Base-by-base conservation (phyloP, 2,329 filamentous ascomycete genomes). In the Exophiala dermatitidis region DNA sequence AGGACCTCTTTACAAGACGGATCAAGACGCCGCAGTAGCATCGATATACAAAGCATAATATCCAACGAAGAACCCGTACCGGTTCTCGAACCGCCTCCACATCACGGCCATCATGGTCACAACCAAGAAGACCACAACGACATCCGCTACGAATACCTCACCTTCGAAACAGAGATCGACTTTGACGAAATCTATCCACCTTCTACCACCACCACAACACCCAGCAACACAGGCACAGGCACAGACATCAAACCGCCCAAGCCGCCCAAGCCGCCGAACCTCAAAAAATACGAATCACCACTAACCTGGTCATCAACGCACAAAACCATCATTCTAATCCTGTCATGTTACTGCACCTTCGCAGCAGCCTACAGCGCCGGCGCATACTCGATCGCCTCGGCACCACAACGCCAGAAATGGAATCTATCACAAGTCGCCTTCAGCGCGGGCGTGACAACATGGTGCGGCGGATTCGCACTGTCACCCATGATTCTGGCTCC, bases 401-500 rank as follows among this genome's bases (percentile, higher is more conserved):
- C 69, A 3, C 78, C 86, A 49, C 83, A 95, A 74, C 78, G 77
- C 1, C 67, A 72, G 1, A 79, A 86, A 64, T 88, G 87, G 71
- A 68, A 78, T 2, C 75, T 88, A 0, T 84, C 82, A 37, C 72
- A 75, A 6, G 75, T 85, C n/a, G 83, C 82, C 1, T 78, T 83
- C n/a, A 73, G 86, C 3, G 74, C 83, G 1, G 62, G 88, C 33
- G 87, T 95, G 56, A 94, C 90, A 0, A 80, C 82, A 0, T 96
- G 93, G 68, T 93, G 88, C 43, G 64, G 78, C 33, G 90, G 90
- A 2, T 95, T 95, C 61, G 88, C 79, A 0, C 69, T 90, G 28
- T 86, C 88, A 0, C 90, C 90, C 0, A 95, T 96, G 90, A 76
- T 88, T 0, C 77, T 95, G 0, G 90, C 90, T 0, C 90, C 90